These are phyloP conservation scores for Vitis riparia DNA, from an alignment of 164 flowering plant species.

Conservation along the genomic window DNA sequence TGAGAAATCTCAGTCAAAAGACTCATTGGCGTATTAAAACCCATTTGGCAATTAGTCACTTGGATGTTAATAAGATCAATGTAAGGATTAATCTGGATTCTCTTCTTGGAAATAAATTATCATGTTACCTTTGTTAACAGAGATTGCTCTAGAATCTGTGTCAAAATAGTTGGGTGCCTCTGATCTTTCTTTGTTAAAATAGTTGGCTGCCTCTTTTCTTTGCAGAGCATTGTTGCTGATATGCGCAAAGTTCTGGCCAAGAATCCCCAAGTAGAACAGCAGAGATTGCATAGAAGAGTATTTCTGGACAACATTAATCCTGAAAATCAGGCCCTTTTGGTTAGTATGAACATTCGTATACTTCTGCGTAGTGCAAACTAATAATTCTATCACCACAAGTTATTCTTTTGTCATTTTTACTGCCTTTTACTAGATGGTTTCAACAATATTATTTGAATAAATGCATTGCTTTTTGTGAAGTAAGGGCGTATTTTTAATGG, in stretches of 20 bases:
- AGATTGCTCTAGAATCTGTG: background rate
- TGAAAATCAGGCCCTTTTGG: slow-evolving; percentile 89
- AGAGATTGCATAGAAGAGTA: slow-evolving; percentile 88
- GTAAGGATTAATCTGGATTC: slow-evolving; percentile 41
- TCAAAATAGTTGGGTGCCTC: background rate
- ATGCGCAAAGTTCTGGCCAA: slow-evolving; percentile 97
- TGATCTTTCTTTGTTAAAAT: background rate
- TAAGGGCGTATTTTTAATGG: no score
- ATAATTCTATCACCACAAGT: background rate
- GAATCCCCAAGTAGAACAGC: slow-evolving; percentile 96
- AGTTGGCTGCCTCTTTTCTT: slow-evolving; percentile 6
- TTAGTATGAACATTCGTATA: slow-evolving; percentile 21
- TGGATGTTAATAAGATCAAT: slow-evolving; percentile 87
- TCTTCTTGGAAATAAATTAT: background rate
- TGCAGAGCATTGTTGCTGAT: slow-evolving; percentile 91
- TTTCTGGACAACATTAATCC: slow-evolving; percentile 78
- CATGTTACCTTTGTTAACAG: background rate
- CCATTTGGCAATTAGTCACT: slow-evolving; percentile 88
- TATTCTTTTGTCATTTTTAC: background rate
- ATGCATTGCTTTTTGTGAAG: no score
- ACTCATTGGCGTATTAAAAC: slow-evolving; percentile 97
- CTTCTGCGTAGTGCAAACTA: no score
- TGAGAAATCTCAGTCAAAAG: slow-evolving; percentile 89
- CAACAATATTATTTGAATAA: no score
- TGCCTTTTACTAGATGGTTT: background rate